Conservation (phyloP, 257 asterid species). For the Salvia miltiorrhiza region DNA sequence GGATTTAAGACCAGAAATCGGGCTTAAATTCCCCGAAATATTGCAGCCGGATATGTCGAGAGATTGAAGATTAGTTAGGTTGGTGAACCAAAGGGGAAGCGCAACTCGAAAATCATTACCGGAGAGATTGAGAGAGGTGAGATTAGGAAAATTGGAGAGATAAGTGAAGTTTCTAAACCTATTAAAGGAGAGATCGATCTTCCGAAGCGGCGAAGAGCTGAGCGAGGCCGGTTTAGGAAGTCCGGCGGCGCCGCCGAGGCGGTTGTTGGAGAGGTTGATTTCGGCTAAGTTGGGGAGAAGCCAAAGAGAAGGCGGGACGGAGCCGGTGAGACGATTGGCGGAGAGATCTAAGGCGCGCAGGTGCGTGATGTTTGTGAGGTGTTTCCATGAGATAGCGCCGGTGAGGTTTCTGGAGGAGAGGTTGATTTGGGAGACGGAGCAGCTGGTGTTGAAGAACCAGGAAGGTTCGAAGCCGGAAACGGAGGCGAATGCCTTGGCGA, state of each 20-base stretch:
- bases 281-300: constrained; percentile 44
- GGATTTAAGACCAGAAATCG: constrained; percentile 38
- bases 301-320: constrained; percentile 59
- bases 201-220: constrained; percentile 29
- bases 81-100: constrained; percentile 51
- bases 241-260: constrained; percentile 64
- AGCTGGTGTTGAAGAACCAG: constrained; percentile 45
- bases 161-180: constrained; percentile 60
- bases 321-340: constrained; percentile 58
- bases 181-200: constrained; percentile 65
- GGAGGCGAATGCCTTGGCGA: constrained; percentile 65
- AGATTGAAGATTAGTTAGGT: constrained; percentile 54
- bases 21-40: constrained; percentile 45
- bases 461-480: constrained; percentile 64
- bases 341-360: constrained; percentile 76
- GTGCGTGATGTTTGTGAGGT: constrained; percentile 50
- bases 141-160: constrained; percentile 38
- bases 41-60: constrained; percentile 64
- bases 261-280: constrained; percentile 62
- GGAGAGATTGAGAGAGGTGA: constrained; percentile 55
- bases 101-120: constrained; percentile 37
- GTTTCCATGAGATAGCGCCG: constrained; percentile 76
- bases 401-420: constrained; percentile 62
- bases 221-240: constrained; percentile 19
- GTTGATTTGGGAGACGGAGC: constrained; percentile 41